Conservation (phyloP, 2,329 filamentous ascomycete genomes). For the Hypomyces perniciosus region DNA sequence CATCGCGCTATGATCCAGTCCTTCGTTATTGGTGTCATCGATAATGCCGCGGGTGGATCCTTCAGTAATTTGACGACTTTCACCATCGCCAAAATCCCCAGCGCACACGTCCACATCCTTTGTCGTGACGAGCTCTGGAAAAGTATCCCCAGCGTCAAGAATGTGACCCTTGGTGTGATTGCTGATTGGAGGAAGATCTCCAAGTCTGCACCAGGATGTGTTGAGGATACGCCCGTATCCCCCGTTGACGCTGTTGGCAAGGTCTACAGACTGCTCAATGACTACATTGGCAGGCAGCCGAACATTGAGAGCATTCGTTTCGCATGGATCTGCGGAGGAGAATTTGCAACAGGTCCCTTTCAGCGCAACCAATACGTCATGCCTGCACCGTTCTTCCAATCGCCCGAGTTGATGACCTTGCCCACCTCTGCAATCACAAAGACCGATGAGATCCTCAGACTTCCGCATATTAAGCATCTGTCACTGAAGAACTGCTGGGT, state of each 20-base stretch:
- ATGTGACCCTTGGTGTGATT: conserved; percentile 54
- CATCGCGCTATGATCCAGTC: conserved; percentile 63
- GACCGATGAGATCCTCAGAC: conserved; percentile 36
- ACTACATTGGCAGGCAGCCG: conserved; percentile 40
- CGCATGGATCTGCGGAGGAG: conserved; percentile 63
- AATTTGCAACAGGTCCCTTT: conserved; percentile 55
- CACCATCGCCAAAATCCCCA: conserved; percentile 59
- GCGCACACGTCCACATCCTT: conserved; percentile 51
- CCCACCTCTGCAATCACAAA: conserved; percentile 26
- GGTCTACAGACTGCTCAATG: conserved; percentile 48
- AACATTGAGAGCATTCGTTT: conserved; percentile 55
- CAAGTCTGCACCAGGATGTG: conserved; percentile 44
- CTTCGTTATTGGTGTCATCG: conserved; percentile 58
- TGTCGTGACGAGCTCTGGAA: conserved; percentile 56
- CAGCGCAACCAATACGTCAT: conserved; percentile 58
- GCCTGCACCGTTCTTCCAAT: conserved; percentile 50
- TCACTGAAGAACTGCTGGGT: conserved; percentile 66
- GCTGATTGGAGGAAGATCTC: conserved; percentile 59
- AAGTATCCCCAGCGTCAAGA: conserved; percentile 46
- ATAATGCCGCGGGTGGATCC: conserved; percentile 42
- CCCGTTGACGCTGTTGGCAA: conserved; percentile 46
- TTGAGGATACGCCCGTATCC: conserved; percentile 41
- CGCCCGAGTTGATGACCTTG: conserved; percentile 24
- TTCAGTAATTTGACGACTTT: conserved; percentile 53
- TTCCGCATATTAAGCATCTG: conserved; percentile 53